phyloP scores from a whole-genome alignment of 805 yeast genomes.

The Metschnikowia baotianmanensis region DNA sequence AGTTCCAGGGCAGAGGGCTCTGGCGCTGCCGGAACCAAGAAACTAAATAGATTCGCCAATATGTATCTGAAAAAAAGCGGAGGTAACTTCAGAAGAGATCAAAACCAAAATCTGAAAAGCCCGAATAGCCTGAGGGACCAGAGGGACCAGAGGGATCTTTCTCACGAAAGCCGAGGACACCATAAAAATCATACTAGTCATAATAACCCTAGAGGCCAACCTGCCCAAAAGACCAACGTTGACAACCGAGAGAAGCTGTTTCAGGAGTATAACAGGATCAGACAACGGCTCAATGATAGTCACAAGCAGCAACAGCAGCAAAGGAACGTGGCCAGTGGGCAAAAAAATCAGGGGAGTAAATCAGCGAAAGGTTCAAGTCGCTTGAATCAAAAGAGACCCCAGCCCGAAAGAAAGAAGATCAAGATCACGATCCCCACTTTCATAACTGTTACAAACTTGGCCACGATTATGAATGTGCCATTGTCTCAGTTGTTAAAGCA shows the following conservation, averaged over 20 bases:
- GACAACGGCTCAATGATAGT: conserved; percentile 20
- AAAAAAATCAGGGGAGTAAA: background rate
- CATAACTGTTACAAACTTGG: conserved; percentile 73
- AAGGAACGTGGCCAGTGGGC: conserved; percentile 1
- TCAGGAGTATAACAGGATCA: conserved; percentile 18
- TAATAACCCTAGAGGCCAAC: background rate
- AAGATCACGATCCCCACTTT: conserved; percentile 65
- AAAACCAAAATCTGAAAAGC: background rate
- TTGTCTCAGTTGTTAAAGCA: conserved; percentile 57
- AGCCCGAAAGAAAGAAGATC: conserved; percentile 19
- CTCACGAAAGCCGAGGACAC: background rate
- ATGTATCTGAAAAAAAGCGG: conserved; percentile 17
- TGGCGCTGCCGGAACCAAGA: conserved; percentile 7
- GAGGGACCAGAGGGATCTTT: too few relatives aligned
- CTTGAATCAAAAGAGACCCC: background rate
- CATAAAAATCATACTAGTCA: background rate
- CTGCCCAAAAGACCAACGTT: background rate
- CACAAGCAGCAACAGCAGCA: conserved; percentile 15
- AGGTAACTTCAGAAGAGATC: background rate
- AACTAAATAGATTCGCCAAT: conserved; percentile 36
- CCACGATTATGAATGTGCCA: conserved; percentile 66
- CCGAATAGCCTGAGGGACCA: background rate
- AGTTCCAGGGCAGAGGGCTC: conserved; percentile 16
- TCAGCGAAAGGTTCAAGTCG: conserved; percentile 2
- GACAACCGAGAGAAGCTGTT: conserved; percentile 10